Percentiles rank a stretch among this genome's conserved stretches.
These are phyloP conservation scores for Dryas alaskensis DNA, from an alignment of 306 rosid genomes.

Conservation along the genomic window DNA sequence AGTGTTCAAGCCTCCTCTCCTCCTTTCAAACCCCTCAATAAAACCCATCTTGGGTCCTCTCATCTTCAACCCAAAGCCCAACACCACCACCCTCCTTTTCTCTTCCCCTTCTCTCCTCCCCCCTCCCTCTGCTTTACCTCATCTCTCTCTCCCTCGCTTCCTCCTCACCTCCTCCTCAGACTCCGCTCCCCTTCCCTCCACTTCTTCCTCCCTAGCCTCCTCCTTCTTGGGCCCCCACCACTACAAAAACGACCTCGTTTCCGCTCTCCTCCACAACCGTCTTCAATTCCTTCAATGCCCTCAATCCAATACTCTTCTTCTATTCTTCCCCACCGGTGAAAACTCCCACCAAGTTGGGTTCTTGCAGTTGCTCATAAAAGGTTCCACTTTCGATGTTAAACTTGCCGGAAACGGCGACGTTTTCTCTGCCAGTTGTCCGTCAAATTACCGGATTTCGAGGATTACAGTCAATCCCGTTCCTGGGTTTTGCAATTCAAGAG, in stretches of 20 bases:
- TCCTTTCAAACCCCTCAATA: slow-evolving; percentile 24
- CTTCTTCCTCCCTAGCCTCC: slow-evolving; percentile 44
- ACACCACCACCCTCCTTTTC: slow-evolving; percentile 29
- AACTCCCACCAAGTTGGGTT: slow-evolving; percentile 52
- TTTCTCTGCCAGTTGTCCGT: slow-evolving; percentile 25
- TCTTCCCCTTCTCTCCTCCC: slow-evolving; percentile 43
- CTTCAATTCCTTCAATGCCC: slow-evolving; percentile 45
- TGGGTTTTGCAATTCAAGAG: neutral
- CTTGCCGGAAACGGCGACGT: slow-evolving; percentile 19
- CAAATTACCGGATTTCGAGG: slow-evolving; percentile 30
- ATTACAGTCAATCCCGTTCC: slow-evolving; percentile 41
- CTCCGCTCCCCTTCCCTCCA: slow-evolving; percentile 44
- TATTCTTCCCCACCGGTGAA: slow-evolving; percentile 58
- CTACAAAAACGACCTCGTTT: slow-evolving; percentile 13
- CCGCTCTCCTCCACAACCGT: slow-evolving; percentile 37
- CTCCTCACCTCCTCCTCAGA: slow-evolving; percentile 30
- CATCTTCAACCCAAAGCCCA: slow-evolving; percentile 49
- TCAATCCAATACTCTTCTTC: slow-evolving; percentile 8
- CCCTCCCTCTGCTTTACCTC: slow-evolving; percentile 24
- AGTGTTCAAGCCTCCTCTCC: slow-evolving; percentile 34
- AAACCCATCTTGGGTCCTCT: slow-evolving; percentile 52
- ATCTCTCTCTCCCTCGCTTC: slow-evolving; percentile 38
- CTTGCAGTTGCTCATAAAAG: slow-evolving; percentile 26
- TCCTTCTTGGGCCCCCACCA: slow-evolving; percentile 26
- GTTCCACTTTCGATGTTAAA: slow-evolving; percentile 15